Conservation (phyloP, 176 grass and related monocot species). For the Rhynchospora tenuis region DNA sequence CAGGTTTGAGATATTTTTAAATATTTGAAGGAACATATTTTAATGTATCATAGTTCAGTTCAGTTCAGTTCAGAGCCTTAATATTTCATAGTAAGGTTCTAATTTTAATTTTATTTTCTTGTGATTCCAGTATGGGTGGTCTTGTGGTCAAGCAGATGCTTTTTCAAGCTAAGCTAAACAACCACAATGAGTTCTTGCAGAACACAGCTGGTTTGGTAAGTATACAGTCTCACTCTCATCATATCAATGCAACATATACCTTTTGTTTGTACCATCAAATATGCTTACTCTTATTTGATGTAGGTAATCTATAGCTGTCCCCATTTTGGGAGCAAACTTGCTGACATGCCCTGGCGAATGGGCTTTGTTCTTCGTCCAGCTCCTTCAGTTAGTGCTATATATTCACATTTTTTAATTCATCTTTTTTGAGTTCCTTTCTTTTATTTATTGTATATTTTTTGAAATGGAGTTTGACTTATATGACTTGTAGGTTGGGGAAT, state of each 20-base stretch:
- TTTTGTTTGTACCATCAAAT: background rate
- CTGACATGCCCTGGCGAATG: conserved; percentile 99
- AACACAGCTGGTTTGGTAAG: conserved; percentile 86
- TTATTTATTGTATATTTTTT: background rate
- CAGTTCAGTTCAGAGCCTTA: no score
- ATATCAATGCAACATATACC: no score
- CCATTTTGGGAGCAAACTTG: conserved; percentile 97
- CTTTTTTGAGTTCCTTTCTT: background rate
- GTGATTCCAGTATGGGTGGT: conserved; percentile 75
- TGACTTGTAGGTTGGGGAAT: conserved; percentile 67
- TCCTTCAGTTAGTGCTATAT: conserved; percentile 55
- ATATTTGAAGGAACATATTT: background rate
- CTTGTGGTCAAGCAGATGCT: conserved; percentile 97
- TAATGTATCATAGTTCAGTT: no score
- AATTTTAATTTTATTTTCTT: conserved; percentile 15
- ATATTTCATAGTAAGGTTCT: background rate
- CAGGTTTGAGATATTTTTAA: conserved; percentile 40
- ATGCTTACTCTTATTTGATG: background rate
- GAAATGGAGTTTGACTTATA: background rate
- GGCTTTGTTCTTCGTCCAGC: conserved; percentile 89
- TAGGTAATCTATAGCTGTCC: conserved; percentile 98
- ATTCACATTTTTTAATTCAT: background rate
- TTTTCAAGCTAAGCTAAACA: conserved; percentile 81
- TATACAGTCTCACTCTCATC: conserved; percentile 7
- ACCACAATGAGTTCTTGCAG: conserved; percentile 66